phyloP scores from a whole-genome alignment of 1,284 basidiomycete genomes.

The Puccinia coronata region DNA sequence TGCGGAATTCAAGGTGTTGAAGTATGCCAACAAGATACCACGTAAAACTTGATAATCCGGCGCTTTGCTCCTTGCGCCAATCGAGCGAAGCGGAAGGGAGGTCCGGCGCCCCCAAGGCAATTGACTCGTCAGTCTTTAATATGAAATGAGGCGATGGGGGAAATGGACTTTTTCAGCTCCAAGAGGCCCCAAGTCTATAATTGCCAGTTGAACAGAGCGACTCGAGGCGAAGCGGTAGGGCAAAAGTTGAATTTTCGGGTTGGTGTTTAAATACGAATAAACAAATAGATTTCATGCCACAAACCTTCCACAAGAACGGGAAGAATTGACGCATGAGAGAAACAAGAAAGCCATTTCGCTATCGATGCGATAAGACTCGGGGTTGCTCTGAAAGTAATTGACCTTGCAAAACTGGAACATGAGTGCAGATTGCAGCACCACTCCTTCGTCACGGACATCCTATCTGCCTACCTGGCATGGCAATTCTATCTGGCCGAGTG shows the following conservation, averaged over 20 bases:
- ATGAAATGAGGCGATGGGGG: background rate
- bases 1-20: conserved; percentile 11
- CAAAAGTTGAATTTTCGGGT: background rate
- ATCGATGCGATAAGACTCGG: conserved; percentile 22
- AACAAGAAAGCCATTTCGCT: conserved; percentile 2
- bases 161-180: conserved; percentile 1
- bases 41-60: background rate
- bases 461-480: too few relatives aligned
- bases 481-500: background rate
- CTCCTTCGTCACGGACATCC: background rate
- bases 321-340: background rate
- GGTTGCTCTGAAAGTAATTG: background rate
- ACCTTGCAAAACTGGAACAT: background rate
- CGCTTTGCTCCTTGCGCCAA: background rate
- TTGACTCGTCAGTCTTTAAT: background rate
- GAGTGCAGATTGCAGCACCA: background rate
- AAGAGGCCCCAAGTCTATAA: background rate
- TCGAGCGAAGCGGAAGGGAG: background rate
- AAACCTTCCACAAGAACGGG: background rate
- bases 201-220: background rate
- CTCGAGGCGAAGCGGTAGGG: background rate
- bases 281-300: background rate
- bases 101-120: conserved; percentile 1
- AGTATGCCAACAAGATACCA: background rate
- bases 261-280: background rate